Evolutionary conservation across 163 green algal genomes (phyloP).

Genomic region (Scenedesmus sp.): DNA sequence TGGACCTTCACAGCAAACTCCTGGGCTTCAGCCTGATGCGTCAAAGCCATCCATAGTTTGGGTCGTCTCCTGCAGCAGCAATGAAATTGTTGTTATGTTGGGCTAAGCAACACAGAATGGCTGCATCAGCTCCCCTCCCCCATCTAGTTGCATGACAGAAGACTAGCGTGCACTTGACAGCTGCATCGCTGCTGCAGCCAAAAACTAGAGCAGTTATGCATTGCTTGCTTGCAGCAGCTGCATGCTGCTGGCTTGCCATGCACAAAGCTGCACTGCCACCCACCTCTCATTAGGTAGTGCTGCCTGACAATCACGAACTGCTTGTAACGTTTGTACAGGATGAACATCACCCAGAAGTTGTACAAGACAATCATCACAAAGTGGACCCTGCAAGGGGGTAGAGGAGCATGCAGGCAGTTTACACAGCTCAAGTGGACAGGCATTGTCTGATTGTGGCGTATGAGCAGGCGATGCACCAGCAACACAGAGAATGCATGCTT

Average conservation of each 20-base stretch:
- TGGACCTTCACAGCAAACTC: constrained; percentile 40
- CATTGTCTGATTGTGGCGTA: too few relatives aligned
- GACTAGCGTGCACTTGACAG: neutral
- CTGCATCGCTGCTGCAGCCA: neutral
- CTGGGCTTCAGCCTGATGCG: constrained; percentile 36
- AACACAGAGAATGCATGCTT: neutral
- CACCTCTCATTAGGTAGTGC: constrained; percentile 61
- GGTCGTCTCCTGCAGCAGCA: constrained; percentile 49
- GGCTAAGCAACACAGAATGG: neutral
- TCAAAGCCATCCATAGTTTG: constrained; percentile 55
- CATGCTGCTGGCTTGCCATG: neutral
- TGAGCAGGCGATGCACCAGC: neutral
- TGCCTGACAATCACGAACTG: constrained; percentile 64
- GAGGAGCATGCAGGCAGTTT: neutral
- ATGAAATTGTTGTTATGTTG: neutral
- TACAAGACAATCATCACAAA: constrained; percentile 59
- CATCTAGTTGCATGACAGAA: neutral
- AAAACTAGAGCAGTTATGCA: neutral
- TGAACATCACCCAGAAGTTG: constrained; percentile 59
- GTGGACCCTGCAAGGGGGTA: constrained; percentile 56
- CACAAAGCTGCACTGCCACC: neutral
- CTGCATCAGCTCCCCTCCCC: neutral
- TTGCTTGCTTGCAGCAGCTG: neutral
- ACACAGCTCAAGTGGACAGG: neutral
- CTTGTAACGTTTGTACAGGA: constrained; percentile 59